Evolutionary conservation across 2,329 filamentous ascomycete genomes (phyloP), one percentile per base, ranked within the genome.

Genomic region (Lithohypha guttulata): DNA sequence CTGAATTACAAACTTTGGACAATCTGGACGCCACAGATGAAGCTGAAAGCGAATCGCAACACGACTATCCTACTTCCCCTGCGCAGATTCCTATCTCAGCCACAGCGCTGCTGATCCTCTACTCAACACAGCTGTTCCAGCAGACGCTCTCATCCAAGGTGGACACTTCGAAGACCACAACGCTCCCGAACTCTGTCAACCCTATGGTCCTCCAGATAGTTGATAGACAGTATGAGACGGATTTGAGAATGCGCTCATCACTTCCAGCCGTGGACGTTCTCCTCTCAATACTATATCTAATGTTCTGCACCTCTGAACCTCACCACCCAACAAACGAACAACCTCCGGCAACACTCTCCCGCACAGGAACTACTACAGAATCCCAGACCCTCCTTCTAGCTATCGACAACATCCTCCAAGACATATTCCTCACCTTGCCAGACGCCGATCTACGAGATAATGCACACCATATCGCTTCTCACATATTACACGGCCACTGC

Each of bases 21-120:
- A 35, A 43, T 14, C 33, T 32, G 15, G 30, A 34, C 23, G 42
- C 42, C 20, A 29, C 39, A 4, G 22, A 39, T 3, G 38, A 41
- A 19, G 27, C 39, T 14, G 42, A 42, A 21, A 17, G 39, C 25
- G 46, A 49, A 19, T 29, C 47, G 15, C 44, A 46, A 34, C 29
- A 45, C 18, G 51, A 52, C 30, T 53, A 51, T 30, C 51, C 51
- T 8, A 51, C 43, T 1, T 44, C 45, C 8, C 50, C 51, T 15
- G 41, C 44, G 33, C 44, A 52, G 17, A 51, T 53, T 18, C 51
- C 51, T 2, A 48, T 52, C 15, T 46, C 51, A 4, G 17, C 36
- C 17, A 43, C 45, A 3, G 51, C 48, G 3, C 34, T 50, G 13
- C 42, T 52, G 29, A 41, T 49, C 33, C 39, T 50, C 8, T 34